Conservation (phyloP, 2,329 filamentous ascomycete species). For the Arachnomyces sp. region DNA sequence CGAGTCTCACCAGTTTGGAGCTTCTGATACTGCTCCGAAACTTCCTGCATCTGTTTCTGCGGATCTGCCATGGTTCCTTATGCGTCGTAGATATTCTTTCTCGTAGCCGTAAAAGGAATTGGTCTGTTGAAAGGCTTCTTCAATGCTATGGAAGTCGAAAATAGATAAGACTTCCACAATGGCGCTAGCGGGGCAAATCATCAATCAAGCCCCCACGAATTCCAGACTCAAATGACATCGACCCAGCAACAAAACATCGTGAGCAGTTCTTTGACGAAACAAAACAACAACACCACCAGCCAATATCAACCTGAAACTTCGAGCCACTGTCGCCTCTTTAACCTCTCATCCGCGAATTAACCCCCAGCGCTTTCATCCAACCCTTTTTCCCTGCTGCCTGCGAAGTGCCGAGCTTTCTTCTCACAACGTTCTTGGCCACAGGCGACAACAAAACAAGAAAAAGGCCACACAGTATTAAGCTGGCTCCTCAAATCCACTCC, state of each 20-base stretch:
- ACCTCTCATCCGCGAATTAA: no score
- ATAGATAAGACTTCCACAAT: background rate
- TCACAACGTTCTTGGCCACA: no score
- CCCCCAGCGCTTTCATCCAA: no score
- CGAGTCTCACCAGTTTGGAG: conserved; percentile 64
- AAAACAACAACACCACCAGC: no score
- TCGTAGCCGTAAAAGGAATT: no score
- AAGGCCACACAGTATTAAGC: background rate
- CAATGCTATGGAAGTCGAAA: background rate
- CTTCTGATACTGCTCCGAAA: conserved; percentile 82
- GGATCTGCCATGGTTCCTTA: conserved; percentile 55
- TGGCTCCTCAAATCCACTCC: background rate
- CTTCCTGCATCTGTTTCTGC: conserved; percentile 69
- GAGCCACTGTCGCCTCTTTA: no score
- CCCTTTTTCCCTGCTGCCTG: no score
- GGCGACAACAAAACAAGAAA: no score
- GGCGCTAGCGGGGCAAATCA: conserved; percentile 9
- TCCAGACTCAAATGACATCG: conserved; percentile 1
- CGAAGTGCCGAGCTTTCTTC: no score
- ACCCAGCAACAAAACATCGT: no score
- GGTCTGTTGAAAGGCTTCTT: background rate
- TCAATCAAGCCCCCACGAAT: background rate
- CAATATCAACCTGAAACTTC: no score
- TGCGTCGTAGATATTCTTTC: background rate
- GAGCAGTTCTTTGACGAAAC: no score